Evolutionary conservation across 108 stramenopile species (phyloP).

Genomic region (Nitzschia inconspicua): DNA sequence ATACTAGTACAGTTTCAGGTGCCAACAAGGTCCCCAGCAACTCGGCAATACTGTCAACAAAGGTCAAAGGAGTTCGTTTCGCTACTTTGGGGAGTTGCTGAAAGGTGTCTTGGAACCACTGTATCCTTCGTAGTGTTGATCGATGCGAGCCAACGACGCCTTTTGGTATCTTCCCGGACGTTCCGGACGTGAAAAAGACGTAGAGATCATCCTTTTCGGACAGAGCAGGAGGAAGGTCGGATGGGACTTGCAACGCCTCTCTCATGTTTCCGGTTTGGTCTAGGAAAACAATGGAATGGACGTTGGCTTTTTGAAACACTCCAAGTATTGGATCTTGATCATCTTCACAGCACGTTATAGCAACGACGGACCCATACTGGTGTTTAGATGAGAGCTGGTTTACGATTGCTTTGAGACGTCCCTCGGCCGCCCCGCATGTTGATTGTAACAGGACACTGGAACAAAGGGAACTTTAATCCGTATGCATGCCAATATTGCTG

Average conservation of each 20-base stretch:
- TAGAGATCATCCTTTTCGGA: slow-evolving; percentile 20
- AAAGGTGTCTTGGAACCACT: slow-evolving; percentile 21
- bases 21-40: slow-evolving; percentile 29
- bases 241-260: slow-evolving; percentile 33
- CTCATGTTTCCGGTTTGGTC: slow-evolving; percentile 20
- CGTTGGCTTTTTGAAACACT: slow-evolving; percentile 30
- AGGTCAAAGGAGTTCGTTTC: slow-evolving; percentile 33
- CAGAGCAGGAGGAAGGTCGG: slow-evolving; percentile 3
- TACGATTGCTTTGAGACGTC: slow-evolving; percentile 22
- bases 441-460: slow-evolving; percentile 31
- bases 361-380: slow-evolving; percentile 13
- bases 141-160: slow-evolving; percentile 26
- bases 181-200: slow-evolving; percentile 34
- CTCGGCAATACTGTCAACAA: slow-evolving; percentile 45
- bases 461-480: slow-evolving; percentile 30
- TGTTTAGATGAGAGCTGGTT: slow-evolving; percentile 11
- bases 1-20: slow-evolving; percentile 10
- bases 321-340: slow-evolving; percentile 39
- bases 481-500: slow-evolving; percentile 42
- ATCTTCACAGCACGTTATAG: slow-evolving; percentile 29
- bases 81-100: slow-evolving; percentile 13
- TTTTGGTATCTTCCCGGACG: slow-evolving; percentile 10
- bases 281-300: slow-evolving; percentile 34
- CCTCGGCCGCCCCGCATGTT: slow-evolving; percentile 17
- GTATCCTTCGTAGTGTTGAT: slow-evolving; percentile 15